Percentiles rank a stretch among this genome's conserved stretches.
phyloP scores from a whole-genome alignment of 2,329 filamentous ascomycete species.

The Aureobasidium musti region DNA sequence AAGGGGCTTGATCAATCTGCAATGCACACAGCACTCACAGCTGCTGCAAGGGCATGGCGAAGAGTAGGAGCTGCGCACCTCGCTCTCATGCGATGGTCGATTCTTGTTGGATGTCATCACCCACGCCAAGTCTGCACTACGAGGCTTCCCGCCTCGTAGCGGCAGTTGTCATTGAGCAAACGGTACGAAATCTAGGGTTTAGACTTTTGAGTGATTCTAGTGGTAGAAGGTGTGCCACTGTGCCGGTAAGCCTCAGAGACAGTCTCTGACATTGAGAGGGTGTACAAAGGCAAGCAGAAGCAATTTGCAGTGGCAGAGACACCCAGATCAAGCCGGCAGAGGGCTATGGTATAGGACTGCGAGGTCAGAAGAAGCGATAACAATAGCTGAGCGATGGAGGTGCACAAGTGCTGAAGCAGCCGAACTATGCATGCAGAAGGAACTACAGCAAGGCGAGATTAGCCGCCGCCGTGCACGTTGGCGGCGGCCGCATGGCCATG shows the following conservation, averaged over 20 bases:
- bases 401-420: slow-evolving; percentile 23
- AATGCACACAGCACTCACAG: slow-evolving; percentile 6
- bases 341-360: not conserved
- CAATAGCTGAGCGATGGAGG: not conserved
- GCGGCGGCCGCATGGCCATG: slow-evolving; percentile 24
- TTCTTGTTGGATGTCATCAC: slow-evolving; percentile 21
- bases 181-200: slow-evolving; percentile 29
- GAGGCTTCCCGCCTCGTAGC: slow-evolving; percentile 1
- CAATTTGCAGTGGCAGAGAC: not conserved
- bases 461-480: slow-evolving; percentile 27
- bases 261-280: not conserved
- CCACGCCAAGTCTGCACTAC: slow-evolving; percentile 19
- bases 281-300: not conserved
- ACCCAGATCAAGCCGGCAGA: not conserved
- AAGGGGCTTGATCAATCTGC: slow-evolving; percentile 4
- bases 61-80: not conserved
- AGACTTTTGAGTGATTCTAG: slow-evolving; percentile 29
- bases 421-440: slow-evolving; percentile 25
- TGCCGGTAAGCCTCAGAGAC: slow-evolving; percentile 24
- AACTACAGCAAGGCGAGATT: slow-evolving; percentile 29
- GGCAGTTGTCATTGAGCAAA: slow-evolving; percentile 26
- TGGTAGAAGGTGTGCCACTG: slow-evolving; percentile 29
- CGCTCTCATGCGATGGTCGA: slow-evolving; percentile 4
- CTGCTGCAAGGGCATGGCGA: slow-evolving; percentile 14
- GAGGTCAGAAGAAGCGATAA: not conserved